These are phyloP conservation scores for Puccinia brachypodii DNA, from an alignment of 1,284 basidiomycete species.

Conservation along the genomic window DNA sequence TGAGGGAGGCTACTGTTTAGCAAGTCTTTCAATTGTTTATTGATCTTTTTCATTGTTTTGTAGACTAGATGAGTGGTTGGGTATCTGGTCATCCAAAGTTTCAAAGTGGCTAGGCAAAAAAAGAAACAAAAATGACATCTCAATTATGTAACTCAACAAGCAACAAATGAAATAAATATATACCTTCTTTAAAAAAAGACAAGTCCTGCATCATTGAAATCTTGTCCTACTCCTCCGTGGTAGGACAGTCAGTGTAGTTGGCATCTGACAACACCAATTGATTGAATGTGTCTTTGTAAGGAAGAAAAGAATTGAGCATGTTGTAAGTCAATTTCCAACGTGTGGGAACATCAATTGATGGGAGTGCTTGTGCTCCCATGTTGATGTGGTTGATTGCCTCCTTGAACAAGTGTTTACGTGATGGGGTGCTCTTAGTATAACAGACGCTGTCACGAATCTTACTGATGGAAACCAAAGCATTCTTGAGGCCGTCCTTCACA, in stretches of 20 bases:
- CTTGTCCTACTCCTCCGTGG: background rate
- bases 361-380: background rate
- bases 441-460: background rate
- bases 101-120: background rate
- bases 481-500: background rate
- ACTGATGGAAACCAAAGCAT: background rate
- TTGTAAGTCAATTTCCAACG: background rate
- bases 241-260: conserved; percentile 7
- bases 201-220: background rate
- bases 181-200: background rate
- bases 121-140: background rate
- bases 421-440: background rate
- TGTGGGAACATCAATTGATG: background rate
- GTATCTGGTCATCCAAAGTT: background rate
- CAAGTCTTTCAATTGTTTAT: background rate
- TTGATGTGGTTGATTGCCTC: background rate
- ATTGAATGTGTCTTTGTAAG: background rate
- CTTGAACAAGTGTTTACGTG: background rate
- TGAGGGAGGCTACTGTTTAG: background rate
- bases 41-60: background rate
- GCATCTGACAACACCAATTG: background rate
- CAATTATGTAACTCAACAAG: background rate
- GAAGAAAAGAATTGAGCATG: background rate
- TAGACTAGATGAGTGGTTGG: background rate
- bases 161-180: background rate